Evolutionary conservation across 208 protist genomes (phyloP), one percentile per base, ranked within the genome.

Genomic region (Wallacemonas sp.): DNA sequence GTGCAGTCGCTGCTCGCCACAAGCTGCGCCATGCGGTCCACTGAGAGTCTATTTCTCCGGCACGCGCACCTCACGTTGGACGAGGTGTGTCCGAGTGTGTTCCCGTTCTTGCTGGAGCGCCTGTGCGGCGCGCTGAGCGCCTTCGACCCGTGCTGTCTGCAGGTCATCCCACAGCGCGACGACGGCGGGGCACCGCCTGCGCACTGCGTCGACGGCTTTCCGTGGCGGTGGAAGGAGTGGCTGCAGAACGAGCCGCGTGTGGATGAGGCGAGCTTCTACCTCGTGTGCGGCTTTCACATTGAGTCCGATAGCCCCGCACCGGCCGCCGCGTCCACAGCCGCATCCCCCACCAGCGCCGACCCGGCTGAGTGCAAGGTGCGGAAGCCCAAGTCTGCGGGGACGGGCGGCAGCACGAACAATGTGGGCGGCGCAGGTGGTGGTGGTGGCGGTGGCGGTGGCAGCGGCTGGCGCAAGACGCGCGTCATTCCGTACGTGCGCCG

Each of bases 161-260:
- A 59, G 22, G 32, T 42, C 31, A 14, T 67, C 7, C 41, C 39
- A 4, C 38, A 1, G 11, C 8, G 3, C 31, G 8, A 26, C 18
- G 32, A 42, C n/a, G 52, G 39, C 26, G 31, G 20, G 12, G 29
- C 23, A 3, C 12, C 36, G 22, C 64, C 4, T 20, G 52, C 33
- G 11, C 5, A 44, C 12, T 12, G 18, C 12, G 42, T 96, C 10
- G 32, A 48, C 3, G 71, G 71, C 39, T 93, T 96, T 63, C 64
- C 84, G 5, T 96, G 91, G 88, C 46, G 65, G 36, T 92, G 86
- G 82, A 72, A 84, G 48, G 91, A 96, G 70, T 64, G 69, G 52
- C 41, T 86, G 23, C 87, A 94, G 70, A 85, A 83, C 64, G 76
- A 93, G 42, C 72, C 77, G 10, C 45, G 70, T n/a, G 74, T 67